Evolutionary conservation across 495 filamentous ascomycete species (phyloP), one percentile per base, ranked within the genome.

Genomic region (Aspergillus leporis): DNA sequence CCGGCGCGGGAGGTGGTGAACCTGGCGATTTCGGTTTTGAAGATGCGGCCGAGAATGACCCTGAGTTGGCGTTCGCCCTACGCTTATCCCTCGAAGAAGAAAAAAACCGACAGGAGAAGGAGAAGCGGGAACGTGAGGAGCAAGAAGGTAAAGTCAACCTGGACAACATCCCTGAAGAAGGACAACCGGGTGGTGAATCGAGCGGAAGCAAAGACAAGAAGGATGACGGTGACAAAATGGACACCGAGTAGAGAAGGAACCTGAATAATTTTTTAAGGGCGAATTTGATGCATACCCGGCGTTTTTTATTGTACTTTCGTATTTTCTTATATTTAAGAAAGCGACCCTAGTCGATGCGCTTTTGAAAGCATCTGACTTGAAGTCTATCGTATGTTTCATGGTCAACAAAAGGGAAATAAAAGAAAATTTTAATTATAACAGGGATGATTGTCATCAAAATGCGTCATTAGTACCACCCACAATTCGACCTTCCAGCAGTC

Each of bases 71-170:
- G 3, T 82, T 98, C 55, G 94, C 95, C n/a, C 79, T 98, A 70
- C 85, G 94, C 59, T 93, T 99, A 90, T 96, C 91, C 69, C 89
- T 95, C 83, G 95, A 99, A 72, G 95, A 98, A 68, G 94, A 96
- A 81, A 95, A 94, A 81, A 91, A 90, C 59, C 79, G 94, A 66
- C 85, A 94, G 73, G 93, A 96, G 67, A 90, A 89, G 76, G 83
- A 87, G 64, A 90, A 88, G 70, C 85, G 85, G 61, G 90, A 91
- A 36, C 82, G 86, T 57, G 89, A 90, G 61, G 88, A 86, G 53
- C 82, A 85, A 61, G 89, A 92, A 71, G 80, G 81, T 46, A 87
- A 85, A 74, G 81, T 78, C 45, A 77, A 78, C 50, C 76, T 97
- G 60, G 93, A 92, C 69, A 83, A 81, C 41, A 92, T 97, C 67